Evolutionary conservation across 2,329 filamentous ascomycete species (phyloP), one percentile per base, ranked within the genome.

Genomic region (Ophiostoma triangulosporum): DNA sequence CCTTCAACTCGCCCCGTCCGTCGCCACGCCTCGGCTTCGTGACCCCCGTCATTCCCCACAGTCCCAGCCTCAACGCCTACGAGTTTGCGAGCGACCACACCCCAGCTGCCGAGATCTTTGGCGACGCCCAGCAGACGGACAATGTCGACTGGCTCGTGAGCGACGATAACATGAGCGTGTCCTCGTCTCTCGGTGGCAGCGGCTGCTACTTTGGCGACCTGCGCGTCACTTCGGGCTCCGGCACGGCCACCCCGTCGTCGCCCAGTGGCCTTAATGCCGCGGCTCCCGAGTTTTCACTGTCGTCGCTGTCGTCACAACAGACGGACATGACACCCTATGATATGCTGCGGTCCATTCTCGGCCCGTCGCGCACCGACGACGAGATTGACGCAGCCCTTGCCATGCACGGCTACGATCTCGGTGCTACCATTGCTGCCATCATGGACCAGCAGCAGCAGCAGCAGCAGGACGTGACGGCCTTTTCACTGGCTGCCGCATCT

Each of bases 101-200:
- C 49, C 85, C 88, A 6, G 81, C 86, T 17, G 83, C 84, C 45
- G 90, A 97, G 63, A 86, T 87, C 56, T 86, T 87, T 57, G 60
- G 94, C 64, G 89, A 89, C 54, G 89, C 97, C 62, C 85, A 89
- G 64, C 90, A 91, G 60, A 87, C 84, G 58, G 91, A 97, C 66
- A 95, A 93, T 62, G 89, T 98, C 51, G 91, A 97, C 68, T 97
- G 91, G 93, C 77, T 97, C 46, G 88, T 96, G 60, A 93, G 93
- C 65, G 90, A 95, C 66, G 85, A 88, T 62, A 81, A 80, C 52
- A 86, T 84, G 62, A 90, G 84, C 61, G 79, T 89, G 55, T 83
- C 88, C 24, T 95, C 89, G 24, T 86, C 83, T 7, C 69, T 78
- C 38, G 76, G 80, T 33, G 55, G 51, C 24, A 87, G 96, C 60